These are phyloP conservation scores for Tillandsia fasciculata DNA, from an alignment of 176 grass and related monocot species.

Conservation along the genomic window DNA sequence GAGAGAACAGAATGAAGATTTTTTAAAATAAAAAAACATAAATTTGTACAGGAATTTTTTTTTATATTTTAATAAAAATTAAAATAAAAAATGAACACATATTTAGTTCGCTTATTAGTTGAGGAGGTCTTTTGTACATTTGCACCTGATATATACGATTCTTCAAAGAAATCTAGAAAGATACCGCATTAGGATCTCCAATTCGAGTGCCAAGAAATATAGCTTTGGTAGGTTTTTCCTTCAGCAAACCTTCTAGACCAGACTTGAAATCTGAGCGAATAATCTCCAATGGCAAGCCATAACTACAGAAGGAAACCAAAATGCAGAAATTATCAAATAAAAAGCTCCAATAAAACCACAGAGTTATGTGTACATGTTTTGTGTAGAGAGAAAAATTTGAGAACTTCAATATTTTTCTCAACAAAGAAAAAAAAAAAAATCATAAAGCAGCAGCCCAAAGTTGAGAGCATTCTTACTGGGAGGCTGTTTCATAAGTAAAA, in stretches of 20 bases:
- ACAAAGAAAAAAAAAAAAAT: conserved; percentile 17
- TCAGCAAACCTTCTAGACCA: conserved; percentile 66
- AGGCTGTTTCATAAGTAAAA: conserved; percentile 88
- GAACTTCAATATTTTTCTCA: neutral
- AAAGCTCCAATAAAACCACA: neutral
- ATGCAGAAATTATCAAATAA: conserved; percentile 12
- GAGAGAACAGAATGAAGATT: too few species aligned
- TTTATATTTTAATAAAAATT: too few species aligned
- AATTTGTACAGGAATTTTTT: too few species aligned
- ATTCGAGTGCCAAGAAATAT: conserved; percentile 99
- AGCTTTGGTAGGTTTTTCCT: conserved; percentile 79
- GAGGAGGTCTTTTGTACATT: too few species aligned
- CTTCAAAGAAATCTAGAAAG: conserved; percentile 2
- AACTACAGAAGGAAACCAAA: conserved; percentile 34
- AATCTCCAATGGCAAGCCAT: conserved; percentile 83
- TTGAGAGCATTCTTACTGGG: conserved; percentile 39
- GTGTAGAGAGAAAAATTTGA: neutral
- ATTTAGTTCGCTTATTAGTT: too few species aligned
- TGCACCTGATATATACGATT: neutral
- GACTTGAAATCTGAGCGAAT: conserved; percentile 94
- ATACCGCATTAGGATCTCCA: conserved; percentile 96
- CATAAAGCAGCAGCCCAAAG: neutral
- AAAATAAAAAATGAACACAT: too few species aligned
- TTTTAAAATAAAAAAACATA: too few species aligned
- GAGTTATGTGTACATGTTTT: neutral